phyloP scores from a whole-genome alignment of 345 rosid species.

The Noccaea caerulescens region DNA sequence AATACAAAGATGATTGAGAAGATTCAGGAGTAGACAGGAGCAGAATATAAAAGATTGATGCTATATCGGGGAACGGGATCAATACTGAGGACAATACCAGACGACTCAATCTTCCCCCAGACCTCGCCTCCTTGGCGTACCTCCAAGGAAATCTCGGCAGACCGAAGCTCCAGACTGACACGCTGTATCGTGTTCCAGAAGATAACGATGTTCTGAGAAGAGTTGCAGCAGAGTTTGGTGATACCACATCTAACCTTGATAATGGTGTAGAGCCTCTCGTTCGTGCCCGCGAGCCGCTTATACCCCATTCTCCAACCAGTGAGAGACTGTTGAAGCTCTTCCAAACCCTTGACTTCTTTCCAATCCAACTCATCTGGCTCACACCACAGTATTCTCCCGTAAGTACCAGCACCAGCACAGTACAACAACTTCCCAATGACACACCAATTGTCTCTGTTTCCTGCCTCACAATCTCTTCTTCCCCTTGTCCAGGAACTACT shows the following conservation, averaged over 20 bases:
- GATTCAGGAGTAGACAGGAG: neutral
- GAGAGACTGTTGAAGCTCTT: neutral
- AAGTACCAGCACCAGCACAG: neutral
- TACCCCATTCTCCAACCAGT: too few relatives aligned
- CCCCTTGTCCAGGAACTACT: neutral
- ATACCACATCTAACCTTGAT: too few relatives aligned
- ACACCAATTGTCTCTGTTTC: neutral
- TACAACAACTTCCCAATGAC: neutral
- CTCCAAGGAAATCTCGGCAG: neutral
- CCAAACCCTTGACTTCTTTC: neutral
- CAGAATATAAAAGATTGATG: neutral
- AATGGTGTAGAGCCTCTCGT: too few relatives aligned
- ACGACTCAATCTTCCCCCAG: neutral
- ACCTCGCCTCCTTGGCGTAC: neutral
- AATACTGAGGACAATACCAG: neutral
- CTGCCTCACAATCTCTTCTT: neutral
- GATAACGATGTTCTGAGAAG: neutral
- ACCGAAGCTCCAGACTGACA: neutral
- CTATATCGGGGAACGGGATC: neutral
- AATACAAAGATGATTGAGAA: too few relatives aligned
- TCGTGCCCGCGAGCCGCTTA: too few relatives aligned
- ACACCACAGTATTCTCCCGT: neutral
- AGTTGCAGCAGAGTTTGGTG: neutral
- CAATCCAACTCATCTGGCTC: neutral
- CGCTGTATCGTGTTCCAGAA: neutral